These are phyloP conservation scores for Viola pubescens DNA, from an alignment of 441 rosid genomes.

Conservation along the genomic window DNA sequence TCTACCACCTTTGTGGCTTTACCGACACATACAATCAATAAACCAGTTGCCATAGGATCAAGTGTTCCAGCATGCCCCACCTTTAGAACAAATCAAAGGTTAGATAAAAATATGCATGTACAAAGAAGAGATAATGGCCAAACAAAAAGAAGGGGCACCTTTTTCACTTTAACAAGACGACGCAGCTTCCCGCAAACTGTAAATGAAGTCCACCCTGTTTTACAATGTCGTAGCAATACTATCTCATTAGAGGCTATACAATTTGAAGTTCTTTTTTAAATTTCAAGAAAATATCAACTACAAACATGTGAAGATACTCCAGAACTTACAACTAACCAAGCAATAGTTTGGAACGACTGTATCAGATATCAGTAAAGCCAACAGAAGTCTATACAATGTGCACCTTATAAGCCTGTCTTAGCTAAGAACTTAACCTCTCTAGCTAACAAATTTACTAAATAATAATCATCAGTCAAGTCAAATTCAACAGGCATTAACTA, in stretches of 20 bases:
- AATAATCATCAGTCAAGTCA: no score
- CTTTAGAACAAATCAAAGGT: constrained; percentile 30
- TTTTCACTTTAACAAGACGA: constrained; percentile 76
- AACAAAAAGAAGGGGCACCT: constrained; percentile 27
- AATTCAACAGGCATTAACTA: no score
- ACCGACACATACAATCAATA: constrained; percentile 81
- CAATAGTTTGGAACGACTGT: background rate
- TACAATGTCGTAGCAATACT: no score
- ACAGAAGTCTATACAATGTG: no score
- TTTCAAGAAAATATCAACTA: constrained; percentile 1
- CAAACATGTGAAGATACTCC: constrained; percentile 3
- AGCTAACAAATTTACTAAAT: no score
- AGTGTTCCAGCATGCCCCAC: constrained; percentile 98
- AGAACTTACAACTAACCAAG: constrained; percentile 8
- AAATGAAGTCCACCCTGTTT: constrained; percentile 89
- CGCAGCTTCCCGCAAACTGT: constrained; percentile 97
- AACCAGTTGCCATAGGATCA: constrained; percentile 98
- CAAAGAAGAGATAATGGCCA: constrained; percentile 8
- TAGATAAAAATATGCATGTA: constrained; percentile 1
- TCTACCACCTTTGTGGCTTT: constrained; percentile 90
- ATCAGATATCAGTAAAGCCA: background rate
- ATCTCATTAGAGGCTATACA: background rate
- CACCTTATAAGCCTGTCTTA: no score
- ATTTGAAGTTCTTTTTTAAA: background rate
- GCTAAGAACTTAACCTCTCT: no score